phyloP scores from a whole-genome alignment of 2,329 filamentous ascomycete genomes.

The Cladophialophora carrionii region DNA sequence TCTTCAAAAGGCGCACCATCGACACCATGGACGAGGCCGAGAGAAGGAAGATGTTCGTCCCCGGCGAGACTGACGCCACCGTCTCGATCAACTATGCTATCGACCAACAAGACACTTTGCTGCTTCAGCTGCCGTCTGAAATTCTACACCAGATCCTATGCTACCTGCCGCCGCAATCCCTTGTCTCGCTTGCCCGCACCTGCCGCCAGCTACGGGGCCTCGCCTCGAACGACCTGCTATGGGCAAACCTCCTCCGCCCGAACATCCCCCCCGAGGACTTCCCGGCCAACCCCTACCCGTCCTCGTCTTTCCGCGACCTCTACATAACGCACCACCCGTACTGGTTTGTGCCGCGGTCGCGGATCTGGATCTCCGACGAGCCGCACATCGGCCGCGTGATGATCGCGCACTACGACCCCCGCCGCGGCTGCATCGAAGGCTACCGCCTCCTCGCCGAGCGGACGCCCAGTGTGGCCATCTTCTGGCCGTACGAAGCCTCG shows the following conservation, averaged over 20 bases:
- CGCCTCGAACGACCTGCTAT: constrained; percentile 68
- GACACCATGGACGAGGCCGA: not conserved
- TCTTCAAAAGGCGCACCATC: constrained; percentile 14
- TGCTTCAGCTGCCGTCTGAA: constrained; percentile 67
- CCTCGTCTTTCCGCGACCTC: constrained; percentile 68
- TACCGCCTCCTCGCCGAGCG: constrained; percentile 73
- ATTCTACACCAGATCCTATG: constrained; percentile 72
- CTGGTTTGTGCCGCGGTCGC: constrained; percentile 81
- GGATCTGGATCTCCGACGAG: constrained; percentile 82
- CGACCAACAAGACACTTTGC: constrained; percentile 27
- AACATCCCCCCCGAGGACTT: constrained; percentile 62
- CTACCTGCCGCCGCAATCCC: constrained; percentile 66
- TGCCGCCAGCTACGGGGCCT: constrained; percentile 65
- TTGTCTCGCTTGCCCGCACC: constrained; percentile 63
- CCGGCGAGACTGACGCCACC: constrained; percentile 1
- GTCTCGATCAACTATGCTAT: constrained; percentile 9
- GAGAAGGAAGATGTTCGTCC: not conserved
- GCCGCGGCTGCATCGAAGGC: constrained; percentile 75
- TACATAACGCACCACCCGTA: constrained; percentile 74
- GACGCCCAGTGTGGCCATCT: constrained; percentile 57
- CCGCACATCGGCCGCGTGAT: constrained; percentile 74
- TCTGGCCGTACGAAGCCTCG: constrained; percentile 67
- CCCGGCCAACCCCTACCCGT: constrained; percentile 59
- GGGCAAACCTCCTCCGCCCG: constrained; percentile 70
- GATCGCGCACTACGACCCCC: constrained; percentile 73